Percentiles rank a stretch among this genome's conserved stretches.
These are phyloP conservation scores for Phytophthora sp. DNA, from an alignment of 352 stramenopile genomes.

Conservation along the genomic window DNA sequence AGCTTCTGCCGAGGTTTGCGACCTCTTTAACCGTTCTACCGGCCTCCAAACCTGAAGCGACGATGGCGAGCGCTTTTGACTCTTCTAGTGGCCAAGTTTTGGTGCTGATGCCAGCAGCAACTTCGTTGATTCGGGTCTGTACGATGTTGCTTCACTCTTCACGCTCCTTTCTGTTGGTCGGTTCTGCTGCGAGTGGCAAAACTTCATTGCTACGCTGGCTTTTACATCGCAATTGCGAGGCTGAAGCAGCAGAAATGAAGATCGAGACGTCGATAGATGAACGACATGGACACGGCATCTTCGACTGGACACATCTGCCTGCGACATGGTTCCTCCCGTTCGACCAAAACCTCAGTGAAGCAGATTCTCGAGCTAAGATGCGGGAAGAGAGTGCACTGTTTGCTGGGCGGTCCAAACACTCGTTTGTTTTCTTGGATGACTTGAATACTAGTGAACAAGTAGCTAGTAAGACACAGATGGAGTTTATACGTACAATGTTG, in stretches of 20 bases:
- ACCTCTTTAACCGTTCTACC: background rate
- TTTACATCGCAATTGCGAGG: slow-evolving; percentile 41
- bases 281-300: slow-evolving; percentile 39
- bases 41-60: background rate
- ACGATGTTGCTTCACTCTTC: slow-evolving; percentile 42
- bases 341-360: slow-evolving; percentile 1
- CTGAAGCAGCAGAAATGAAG: slow-evolving; percentile 46
- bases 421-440: slow-evolving; percentile 69
- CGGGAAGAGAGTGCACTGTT: slow-evolving; percentile 55
- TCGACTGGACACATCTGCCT: slow-evolving; percentile 58
- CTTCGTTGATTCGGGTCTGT: slow-evolving; percentile 44
- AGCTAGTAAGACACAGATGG: slow-evolving; percentile 21
- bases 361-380: slow-evolving; percentile 29
- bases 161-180: slow-evolving; percentile 55
- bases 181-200: slow-evolving; percentile 54
- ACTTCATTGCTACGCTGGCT: slow-evolving; percentile 55
- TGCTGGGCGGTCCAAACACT: slow-evolving; percentile 22
- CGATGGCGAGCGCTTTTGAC: slow-evolving; percentile 35
- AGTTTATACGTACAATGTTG: slow-evolving; percentile 59
- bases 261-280: slow-evolving; percentile 58
- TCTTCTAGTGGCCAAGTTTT: slow-evolving; percentile 40
- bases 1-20: slow-evolving; percentile 19
- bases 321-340: slow-evolving; percentile 46
- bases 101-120: slow-evolving; percentile 35
- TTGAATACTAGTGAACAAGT: slow-evolving; percentile 25